Base-by-base conservation (phyloP, 2,329 filamentous ascomycete genomes). In the Exophiala xenobiotica region DNA sequence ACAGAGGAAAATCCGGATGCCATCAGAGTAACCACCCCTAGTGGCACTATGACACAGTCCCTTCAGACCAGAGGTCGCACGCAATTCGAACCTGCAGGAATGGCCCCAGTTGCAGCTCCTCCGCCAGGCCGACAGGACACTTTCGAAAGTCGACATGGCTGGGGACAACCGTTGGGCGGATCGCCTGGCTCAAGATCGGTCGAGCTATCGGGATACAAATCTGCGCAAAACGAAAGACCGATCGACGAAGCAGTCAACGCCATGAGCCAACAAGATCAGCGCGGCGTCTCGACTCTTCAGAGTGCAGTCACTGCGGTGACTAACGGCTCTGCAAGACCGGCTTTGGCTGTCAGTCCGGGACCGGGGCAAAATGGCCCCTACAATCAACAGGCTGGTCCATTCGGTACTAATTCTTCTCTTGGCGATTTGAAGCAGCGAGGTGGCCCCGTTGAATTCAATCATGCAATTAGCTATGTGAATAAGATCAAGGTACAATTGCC, bases 391-490 rank as follows among this genome's bases (percentile, higher is more conserved):
- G 81, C 70, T 70, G 85, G 71, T 73, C 80, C 69, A 73, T 79
- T 70, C 73, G 75, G 70, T 20, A 72, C 75, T 49, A 53, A 53
- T 38, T 14, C 50, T 6, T 51, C 46, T 6, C 27, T 53, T 6
- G 71, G 70, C 46, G 77, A 76, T 46, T 63, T 88, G 67, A 91
- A 95, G 69, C 95, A 95, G 69, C 95, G 93, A 66, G 83, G 91
- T 49, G 92, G 91, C 0, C 93, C 93, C 1, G 93, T 99, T 14
- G 93, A 99, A 67, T 99, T 99, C 70, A 99, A 99, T 67, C 93
- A 99, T 72, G 93, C 93, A 0, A 99, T 99, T 58, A 97, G 91
- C 68, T 99, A 99, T 65, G 93, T 99, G 48, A 99, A 99, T 68
- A 99, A 99, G 74, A 99, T 99, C 65, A 99, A 99, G 85, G 91